Percentiles rank a stretch among this genome's conserved stretches.
phyloP scores from a whole-genome alignment of 805 yeast genomes.

The Ogataea neopini region DNA sequence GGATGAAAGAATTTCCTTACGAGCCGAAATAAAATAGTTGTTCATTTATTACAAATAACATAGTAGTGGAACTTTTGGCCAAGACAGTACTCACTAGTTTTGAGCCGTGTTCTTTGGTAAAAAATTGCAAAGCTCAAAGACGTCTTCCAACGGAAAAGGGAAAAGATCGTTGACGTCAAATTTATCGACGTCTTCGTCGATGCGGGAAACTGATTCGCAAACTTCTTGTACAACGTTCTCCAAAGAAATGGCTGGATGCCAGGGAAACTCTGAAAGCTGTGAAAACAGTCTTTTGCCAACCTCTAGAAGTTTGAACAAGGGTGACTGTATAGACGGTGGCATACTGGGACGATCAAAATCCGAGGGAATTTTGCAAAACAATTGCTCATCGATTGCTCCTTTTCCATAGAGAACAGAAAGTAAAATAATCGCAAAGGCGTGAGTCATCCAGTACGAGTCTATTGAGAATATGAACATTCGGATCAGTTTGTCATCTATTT shows the following conservation, averaged over 20 bases:
- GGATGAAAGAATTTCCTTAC: constrained; percentile 18
- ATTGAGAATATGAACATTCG: constrained; percentile 13
- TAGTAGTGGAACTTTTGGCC: no score
- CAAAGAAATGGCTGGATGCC: constrained; percentile 22
- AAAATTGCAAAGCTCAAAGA: constrained; percentile 13
- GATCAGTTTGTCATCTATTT: constrained; percentile 3
- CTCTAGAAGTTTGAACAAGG: constrained; percentile 16
- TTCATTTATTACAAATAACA: neutral
- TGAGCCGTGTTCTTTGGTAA: no score
- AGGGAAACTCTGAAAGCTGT: constrained; percentile 11
- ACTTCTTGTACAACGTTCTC: constrained; percentile 15
- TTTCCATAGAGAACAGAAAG: constrained; percentile 18
- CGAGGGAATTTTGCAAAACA: constrained; percentile 17
- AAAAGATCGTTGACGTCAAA: constrained; percentile 18
- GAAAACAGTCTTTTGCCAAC: constrained; percentile 16
- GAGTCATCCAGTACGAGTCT: constrained; percentile 25
- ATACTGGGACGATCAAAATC: constrained; percentile 11
- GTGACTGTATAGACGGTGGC: constrained; percentile 19
- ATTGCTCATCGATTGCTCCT: constrained; percentile 22
- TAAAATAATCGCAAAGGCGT: constrained; percentile 20
- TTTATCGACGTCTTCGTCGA: constrained; percentile 13
- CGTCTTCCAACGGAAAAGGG: constrained; percentile 17
- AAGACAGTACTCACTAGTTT: no score
- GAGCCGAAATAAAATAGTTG: no score
- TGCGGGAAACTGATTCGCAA: constrained; percentile 14